phyloP scores from a whole-genome alignment of 2,329 filamentous ascomycete genomes.

The Aspergillus hiratsukae region DNA sequence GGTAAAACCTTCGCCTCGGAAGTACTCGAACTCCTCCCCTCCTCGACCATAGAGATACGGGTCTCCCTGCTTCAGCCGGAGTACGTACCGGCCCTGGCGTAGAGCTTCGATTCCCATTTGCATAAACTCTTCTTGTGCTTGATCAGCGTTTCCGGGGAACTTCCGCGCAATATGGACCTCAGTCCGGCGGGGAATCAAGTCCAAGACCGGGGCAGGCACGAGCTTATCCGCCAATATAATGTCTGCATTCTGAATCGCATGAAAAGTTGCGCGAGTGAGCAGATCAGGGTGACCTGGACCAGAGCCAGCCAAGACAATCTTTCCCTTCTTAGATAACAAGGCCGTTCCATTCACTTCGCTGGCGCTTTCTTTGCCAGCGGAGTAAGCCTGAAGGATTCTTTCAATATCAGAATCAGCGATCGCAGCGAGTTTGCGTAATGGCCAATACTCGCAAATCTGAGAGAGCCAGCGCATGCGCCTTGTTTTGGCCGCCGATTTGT shows the following conservation, averaged over 20 bases:
- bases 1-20: constrained; percentile 65
- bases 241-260: constrained; percentile 45
- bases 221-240: constrained; percentile 52
- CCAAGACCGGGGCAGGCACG: constrained; percentile 72
- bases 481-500: constrained; percentile 68
- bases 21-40: constrained; percentile 86
- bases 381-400: constrained; percentile 68
- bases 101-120: constrained; percentile 68
- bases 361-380: constrained; percentile 23
- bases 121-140: constrained; percentile 85
- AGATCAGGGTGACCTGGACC: constrained; percentile 91
- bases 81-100: constrained; percentile 68
- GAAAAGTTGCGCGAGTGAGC: constrained; percentile 62
- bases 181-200: constrained; percentile 84
- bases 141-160: constrained; percentile 94
- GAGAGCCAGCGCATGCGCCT: constrained; percentile 87
- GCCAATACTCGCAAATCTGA: constrained; percentile 99
- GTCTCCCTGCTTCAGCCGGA: constrained; percentile 92
- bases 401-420: constrained; percentile 79
- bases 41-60: constrained; percentile 95
- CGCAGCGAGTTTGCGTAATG: constrained; percentile 71
- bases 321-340: constrained; percentile 47
- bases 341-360: constrained; percentile 11
- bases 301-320: constrained; percentile 83
- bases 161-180: constrained; percentile 90